Evolutionary conservation across 345 rosid genomes (phyloP).

Genomic region (Heritiera littoralis): DNA sequence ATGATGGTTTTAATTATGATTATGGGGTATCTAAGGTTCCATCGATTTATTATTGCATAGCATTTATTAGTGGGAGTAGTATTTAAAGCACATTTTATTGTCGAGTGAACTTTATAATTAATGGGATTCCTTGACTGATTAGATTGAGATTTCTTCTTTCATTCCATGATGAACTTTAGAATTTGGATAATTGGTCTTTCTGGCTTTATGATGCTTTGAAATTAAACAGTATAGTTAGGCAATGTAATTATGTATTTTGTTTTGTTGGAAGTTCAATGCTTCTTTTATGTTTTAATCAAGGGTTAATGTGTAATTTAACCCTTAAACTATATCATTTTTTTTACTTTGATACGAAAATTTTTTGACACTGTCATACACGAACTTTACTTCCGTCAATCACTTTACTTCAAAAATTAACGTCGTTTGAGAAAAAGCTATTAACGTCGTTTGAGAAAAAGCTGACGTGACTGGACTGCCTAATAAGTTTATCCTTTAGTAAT

Average conservation of each 20-base stretch:
- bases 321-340: no score
- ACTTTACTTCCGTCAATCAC: no score
- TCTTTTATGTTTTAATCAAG: no score
- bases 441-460: no score
- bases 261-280: no score
- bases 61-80: background rate
- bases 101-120: background rate
- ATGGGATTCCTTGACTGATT: background rate
- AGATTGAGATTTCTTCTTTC: background rate
- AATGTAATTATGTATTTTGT: no score
- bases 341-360: no score
- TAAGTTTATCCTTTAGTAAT: background rate
- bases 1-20: slow-evolving; percentile 1
- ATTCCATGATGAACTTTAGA: background rate
- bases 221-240: background rate
- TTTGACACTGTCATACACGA: no score
- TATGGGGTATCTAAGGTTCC: background rate
- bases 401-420: no score
- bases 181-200: background rate
- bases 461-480: background rate
- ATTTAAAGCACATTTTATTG: background rate
- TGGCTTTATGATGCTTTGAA: background rate
- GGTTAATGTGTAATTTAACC: no score
- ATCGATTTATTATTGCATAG: background rate
- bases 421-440: no score